Base-by-base conservation (phyloP, 1,139 yeast genomes). In the Chernovozyma aurita region DNA sequence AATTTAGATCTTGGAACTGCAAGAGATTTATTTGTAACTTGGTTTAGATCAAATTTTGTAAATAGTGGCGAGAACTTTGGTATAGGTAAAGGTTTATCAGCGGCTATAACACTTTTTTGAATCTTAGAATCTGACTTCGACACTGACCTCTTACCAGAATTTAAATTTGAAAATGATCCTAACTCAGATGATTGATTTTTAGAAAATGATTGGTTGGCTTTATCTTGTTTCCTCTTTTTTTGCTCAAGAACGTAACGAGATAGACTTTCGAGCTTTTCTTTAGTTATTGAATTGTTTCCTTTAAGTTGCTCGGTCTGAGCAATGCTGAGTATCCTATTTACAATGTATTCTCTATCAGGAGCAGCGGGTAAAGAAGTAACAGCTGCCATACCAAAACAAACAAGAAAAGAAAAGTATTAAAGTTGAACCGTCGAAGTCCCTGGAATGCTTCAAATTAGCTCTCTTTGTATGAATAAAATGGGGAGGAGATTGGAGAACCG, bases 211-310 rank as follows among this genome's bases (percentile, higher is more conserved):
- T n/a, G n/a, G n/a, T n/a, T n/a, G n/a, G n/a, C n/a, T n/a, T n/a
- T n/a, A 6, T 26, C 18, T 28, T 18, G 26, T 27, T 33, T 31
- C 18, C 27, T 38, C 18, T 28, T 36, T 27, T 49, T 47, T 14
- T 48, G 34, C 18, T 47, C 43, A 27, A 56, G 42, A 29, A 36
- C 45, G 42, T 52, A 52, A n/a, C 41, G 41, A 16, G 57, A 51
- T 34, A 63, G 47, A 25, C 52, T 54, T 34, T 58, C 50, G 20
- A 65, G 43, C 30, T 63, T 64, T 18, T 62, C 69, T 31, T 55
- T 45, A 3, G 68, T 61, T 13, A 65, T 52, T 4, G 66, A 51
- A 16, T 44, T 50, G 41, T 65, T 64, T 5, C 71, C 70, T 35
- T 47, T 57, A 30, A 51, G 45, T 35, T 59, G 58, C 45, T 65